phyloP scores from a whole-genome alignment of 176 grass and related monocot species.

The Musa acuminata region DNA sequence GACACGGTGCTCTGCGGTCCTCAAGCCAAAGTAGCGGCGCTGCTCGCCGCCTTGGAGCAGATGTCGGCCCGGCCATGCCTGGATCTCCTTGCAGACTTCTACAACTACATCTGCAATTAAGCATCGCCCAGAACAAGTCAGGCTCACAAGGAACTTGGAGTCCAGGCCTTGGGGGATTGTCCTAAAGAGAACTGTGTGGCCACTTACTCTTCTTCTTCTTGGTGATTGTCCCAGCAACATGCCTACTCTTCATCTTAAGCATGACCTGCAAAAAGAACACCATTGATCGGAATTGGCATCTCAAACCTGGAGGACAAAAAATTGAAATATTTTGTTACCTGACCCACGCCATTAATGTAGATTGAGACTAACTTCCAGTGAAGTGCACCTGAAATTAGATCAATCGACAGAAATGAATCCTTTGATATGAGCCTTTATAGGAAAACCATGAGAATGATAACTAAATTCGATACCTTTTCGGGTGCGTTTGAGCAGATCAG shows the following conservation, averaged over 20 bases:
- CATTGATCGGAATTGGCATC: background rate
- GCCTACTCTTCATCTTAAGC: conserved; percentile 93
- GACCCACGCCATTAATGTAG: conserved; percentile 60
- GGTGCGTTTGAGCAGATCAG: conserved; percentile 93
- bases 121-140: background rate
- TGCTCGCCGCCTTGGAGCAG: conserved; percentile 62
- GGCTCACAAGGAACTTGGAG: background rate
- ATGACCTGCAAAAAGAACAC: conserved; percentile 38
- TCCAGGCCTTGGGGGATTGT: background rate
- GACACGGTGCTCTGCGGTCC: conserved; percentile 70
- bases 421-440: background rate
- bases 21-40: conserved; percentile 74
- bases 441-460: background rate
- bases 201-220: conserved; percentile 96
- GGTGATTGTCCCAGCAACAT: conserved; percentile 71
- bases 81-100: conserved; percentile 78
- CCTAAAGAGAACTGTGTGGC: background rate
- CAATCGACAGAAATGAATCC: background rate
- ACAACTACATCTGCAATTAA: conserved; percentile 44
- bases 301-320: background rate
- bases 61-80: conserved; percentile 77
- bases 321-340: conserved; percentile 29
- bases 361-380: conserved; percentile 82
- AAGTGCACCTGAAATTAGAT: conserved; percentile 40
- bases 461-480: conserved; percentile 51